phyloP scores from a whole-genome alignment of 1,284 basidiomycete species.

The Heterobasidion irregulare region DNA sequence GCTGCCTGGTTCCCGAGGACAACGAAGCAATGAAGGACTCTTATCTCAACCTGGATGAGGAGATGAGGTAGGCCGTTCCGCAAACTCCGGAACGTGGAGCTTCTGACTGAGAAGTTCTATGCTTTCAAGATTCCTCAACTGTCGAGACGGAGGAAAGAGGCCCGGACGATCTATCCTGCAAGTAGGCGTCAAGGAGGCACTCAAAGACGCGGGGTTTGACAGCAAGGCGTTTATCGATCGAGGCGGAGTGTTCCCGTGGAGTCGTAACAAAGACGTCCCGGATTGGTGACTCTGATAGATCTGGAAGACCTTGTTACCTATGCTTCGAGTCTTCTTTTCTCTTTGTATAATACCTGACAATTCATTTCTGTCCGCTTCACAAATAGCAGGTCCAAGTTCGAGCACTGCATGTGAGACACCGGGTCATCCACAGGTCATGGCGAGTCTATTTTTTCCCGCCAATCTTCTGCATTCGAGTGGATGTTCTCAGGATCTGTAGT shows the following conservation, averaged over 20 bases:
- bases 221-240: background rate
- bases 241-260: slow-evolving; percentile 1
- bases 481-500: no score
- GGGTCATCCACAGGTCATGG: no score
- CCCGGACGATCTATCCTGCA: background rate
- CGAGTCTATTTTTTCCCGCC: no score
- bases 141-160: background rate
- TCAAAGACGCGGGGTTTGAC: slow-evolving; percentile 1
- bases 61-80: background rate
- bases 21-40: slow-evolving; percentile 2
- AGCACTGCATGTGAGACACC: no score
- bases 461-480: no score
- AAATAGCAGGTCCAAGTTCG: no score
- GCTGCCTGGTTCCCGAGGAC: slow-evolving; percentile 4
- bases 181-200: background rate
- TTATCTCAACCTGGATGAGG: background rate
- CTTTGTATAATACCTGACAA: no score
- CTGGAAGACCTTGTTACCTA: background rate
- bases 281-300: background rate
- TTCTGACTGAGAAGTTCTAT: background rate
- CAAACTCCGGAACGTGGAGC: background rate
- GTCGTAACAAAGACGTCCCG: background rate
- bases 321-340: no score
- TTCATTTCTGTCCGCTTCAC: no score
- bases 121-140: background rate